Conservation (phyloP, 78 protist species). For the Dictyostelium intermedium region DNA sequence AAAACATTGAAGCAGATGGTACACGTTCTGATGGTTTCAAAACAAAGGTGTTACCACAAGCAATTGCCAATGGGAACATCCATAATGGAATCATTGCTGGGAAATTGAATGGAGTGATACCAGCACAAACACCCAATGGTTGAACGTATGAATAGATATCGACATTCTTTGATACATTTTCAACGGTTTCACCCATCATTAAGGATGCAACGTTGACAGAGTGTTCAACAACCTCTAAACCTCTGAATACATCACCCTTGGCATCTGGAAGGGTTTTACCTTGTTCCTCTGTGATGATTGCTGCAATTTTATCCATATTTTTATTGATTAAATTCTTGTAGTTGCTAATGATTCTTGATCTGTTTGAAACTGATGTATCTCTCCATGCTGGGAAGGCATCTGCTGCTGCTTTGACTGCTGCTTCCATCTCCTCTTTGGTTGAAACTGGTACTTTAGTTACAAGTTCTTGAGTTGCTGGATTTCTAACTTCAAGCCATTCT, state of each 20-base stretch:
- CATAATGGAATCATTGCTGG: conserved; percentile 98
- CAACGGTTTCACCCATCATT: conserved; percentile 95
- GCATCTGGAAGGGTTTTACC: conserved; percentile 98
- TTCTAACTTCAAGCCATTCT: conserved; percentile 89
- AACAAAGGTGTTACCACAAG: conserved; percentile 96
- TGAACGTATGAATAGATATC: conserved; percentile 94
- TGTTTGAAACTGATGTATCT: conserved; percentile 84
- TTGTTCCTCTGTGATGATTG: conserved; percentile 91
- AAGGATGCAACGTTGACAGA: conserved; percentile 89
- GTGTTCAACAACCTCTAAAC: conserved; percentile 95
- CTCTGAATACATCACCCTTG: conserved; percentile 92
- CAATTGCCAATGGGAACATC: conserved; percentile 97
- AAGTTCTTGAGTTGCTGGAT: conserved; percentile 95
- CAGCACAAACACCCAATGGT: conserved; percentile 98
- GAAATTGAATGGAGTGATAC: conserved; percentile 97
- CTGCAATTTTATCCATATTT: conserved; percentile 87
- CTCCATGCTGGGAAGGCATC: conserved; percentile 92
- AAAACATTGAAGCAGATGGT: conserved; percentile 90
- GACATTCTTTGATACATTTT: conserved; percentile 88
- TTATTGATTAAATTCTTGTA: conserved; percentile 89
- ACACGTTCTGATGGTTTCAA: conserved; percentile 98
- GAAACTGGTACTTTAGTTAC: conserved; percentile 86
- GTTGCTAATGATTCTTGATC: conserved; percentile 91
- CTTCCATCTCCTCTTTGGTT: conserved; percentile 91
- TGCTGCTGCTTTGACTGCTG: conserved; percentile 89